phyloP scores from a whole-genome alignment of 148 eudicot genomes.

The Rhododendron griersonianum region DNA sequence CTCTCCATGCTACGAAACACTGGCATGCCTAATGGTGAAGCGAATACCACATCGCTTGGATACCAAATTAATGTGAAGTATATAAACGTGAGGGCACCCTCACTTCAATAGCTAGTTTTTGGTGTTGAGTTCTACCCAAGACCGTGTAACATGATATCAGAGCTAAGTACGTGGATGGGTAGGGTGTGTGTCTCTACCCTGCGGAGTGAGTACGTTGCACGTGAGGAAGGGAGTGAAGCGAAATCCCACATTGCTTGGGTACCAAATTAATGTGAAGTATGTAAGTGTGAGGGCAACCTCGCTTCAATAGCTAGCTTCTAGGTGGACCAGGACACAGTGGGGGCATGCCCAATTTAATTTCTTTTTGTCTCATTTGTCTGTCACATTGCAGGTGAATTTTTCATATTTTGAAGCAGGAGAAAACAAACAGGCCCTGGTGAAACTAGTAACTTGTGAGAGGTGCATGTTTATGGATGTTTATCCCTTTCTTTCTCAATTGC shows the following conservation, averaged over 20 bases:
- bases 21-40: neutral
- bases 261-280: no score
- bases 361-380: neutral
- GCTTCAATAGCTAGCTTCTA: neutral
- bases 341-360: neutral
- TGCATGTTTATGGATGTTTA: constrained; percentile 19
- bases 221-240: no score
- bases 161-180: no score
- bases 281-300: no score
- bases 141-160: no score
- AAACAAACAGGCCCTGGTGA: constrained; percentile 88
- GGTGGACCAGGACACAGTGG: neutral
- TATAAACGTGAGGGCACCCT: neutral
- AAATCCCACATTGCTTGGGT: no score
- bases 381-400: constrained; percentile 66
- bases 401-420: constrained; percentile 85
- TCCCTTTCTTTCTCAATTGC: neutral
- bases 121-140: no score
- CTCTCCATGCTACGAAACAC: neutral
- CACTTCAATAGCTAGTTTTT: neutral
- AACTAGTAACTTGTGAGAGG: constrained; percentile 86
- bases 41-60: neutral
- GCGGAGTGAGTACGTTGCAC: no score
- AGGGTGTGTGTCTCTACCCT: no score
- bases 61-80: neutral